Base-by-base conservation (phyloP, 345 rosid genomes). In the Anacardium occidentale region DNA sequence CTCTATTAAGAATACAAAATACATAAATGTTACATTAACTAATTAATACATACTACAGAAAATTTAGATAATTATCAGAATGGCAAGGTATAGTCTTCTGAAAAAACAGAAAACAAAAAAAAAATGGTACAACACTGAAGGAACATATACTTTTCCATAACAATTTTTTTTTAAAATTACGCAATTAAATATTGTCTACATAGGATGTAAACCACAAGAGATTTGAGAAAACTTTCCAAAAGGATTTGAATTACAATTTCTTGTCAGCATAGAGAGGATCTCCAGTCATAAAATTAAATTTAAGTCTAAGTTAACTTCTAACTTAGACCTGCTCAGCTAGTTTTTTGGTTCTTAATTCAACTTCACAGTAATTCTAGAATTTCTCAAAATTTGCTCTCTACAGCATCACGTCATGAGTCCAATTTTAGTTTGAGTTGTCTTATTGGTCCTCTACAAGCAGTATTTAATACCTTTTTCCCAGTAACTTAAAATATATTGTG, bases 1-100 rank as follows among this genome's bases (percentile, higher is more conserved):
- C 89, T 77, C 91, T 87, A 32, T 44, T 6, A 77, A 68, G 62
- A 37, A 65, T 17, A 34, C 34, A 78, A 61, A 75, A 53, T 10
- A 59, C 37, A 55, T 7, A 15, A 7, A 56, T 25, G 64, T 74
- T 67, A 71, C 4, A 20, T 24, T 17, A 1, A 44, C 57, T 42
- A 59, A 53, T 42, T 9, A 54, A 53, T 8, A 59, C 32, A 56
- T 70, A 20, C 8, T 42, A 14, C 44, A 67, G 29, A 61, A 57
- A 8, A 0, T 62, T 17, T 42, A 57, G 17, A 17, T 54, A 34
- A 25, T 61, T 59, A 7, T 11, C 14, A 24, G 22, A 11, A 62
- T 42, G 34, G 42, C n/a, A 22, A 29, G 67, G 71, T 52, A 61
- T 50, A 62, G 37, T 15, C 34, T 58, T 58, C 56, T 17, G 37